phyloP scores from a whole-genome alignment of 768 basidiomycete genomes.

The Hygrophoropsis aurantiaca region DNA sequence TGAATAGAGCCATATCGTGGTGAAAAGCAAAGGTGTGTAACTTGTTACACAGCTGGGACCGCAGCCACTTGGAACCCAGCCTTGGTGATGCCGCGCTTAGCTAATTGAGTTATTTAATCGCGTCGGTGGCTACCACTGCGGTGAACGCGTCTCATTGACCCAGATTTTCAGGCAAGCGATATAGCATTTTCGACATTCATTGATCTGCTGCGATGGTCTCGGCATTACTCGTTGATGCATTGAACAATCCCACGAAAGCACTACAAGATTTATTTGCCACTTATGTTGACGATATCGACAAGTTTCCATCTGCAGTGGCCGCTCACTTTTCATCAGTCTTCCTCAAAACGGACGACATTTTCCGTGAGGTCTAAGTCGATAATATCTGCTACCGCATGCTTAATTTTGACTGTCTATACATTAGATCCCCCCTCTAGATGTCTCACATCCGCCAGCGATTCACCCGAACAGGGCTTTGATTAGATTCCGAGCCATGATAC shows the following conservation, averaged over 20 bases:
- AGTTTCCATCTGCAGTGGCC: conserved; percentile 44
- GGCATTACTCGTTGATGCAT: conserved; percentile 45
- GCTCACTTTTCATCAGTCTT: conserved; percentile 49
- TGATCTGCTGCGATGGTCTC: conserved; percentile 46
- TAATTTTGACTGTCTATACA: neutral
- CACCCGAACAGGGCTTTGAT: conserved; percentile 60
- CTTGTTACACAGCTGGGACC: neutral
- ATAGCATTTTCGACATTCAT: too few species aligned
- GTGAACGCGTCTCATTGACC: too few species aligned
- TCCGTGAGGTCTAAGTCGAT: conserved; percentile 35
- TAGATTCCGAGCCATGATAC: conserved; percentile 75
- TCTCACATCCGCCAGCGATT: conserved; percentile 46
- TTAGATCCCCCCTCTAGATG: conserved; percentile 60
- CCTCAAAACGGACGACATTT: conserved; percentile 33
- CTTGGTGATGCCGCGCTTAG: too few species aligned
- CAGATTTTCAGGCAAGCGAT: too few species aligned
- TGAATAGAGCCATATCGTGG: conserved; percentile 56
- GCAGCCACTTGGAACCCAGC: too few species aligned
- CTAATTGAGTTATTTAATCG: neutral
- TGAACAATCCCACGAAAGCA: conserved; percentile 47
- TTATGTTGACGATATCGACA: conserved; percentile 15
- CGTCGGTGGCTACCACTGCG: neutral
- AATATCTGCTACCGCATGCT: conserved; percentile 6
- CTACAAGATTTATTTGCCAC: conserved; percentile 49
- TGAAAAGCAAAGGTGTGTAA: conserved; percentile 4